These are phyloP conservation scores for Evansstolkia leycettana DNA, from an alignment of 495 filamentous ascomycete species.

Conservation along the genomic window DNA sequence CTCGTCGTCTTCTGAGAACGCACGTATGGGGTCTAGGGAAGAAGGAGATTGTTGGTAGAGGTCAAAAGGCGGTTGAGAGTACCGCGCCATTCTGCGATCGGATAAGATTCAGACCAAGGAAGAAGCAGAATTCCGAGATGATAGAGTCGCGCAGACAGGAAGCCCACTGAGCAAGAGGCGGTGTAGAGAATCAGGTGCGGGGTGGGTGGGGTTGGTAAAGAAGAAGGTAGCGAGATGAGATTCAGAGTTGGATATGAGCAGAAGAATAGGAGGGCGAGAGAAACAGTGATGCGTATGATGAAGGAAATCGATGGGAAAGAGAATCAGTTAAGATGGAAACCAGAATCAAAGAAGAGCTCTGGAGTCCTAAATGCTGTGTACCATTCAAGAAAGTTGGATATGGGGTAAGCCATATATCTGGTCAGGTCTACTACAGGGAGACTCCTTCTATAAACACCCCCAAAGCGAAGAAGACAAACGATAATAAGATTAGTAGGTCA, in stretches of 20 bases:
- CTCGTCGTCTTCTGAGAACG: slow-evolving; percentile 69
- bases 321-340: neutral
- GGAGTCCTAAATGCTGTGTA: neutral
- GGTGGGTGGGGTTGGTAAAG: slow-evolving; percentile 6
- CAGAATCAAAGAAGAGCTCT: neutral
- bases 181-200: slow-evolving; percentile 5
- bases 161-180: slow-evolving; percentile 4
- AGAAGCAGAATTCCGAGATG: slow-evolving; percentile 6
- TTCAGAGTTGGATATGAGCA: neutral
- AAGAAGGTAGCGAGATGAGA: no score
- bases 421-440: neutral
- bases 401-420: neutral
- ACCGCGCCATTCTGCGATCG: slow-evolving; percentile 26
- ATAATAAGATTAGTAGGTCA: no score
- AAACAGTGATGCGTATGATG: neutral
- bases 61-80: slow-evolving; percentile 36
- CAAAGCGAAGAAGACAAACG: no score
- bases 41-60: slow-evolving; percentile 52
- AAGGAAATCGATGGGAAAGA: neutral
- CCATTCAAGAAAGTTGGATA: neutral
- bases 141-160: slow-evolving; percentile 3
- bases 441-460: no score
- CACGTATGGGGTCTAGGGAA: slow-evolving; percentile 48
- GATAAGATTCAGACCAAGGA: slow-evolving; percentile 16
- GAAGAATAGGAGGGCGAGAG: slow-evolving; percentile 1